Base-by-base conservation (phyloP, 176 grass and related monocot genomes). In the Chrysopogon serrulatus region DNA sequence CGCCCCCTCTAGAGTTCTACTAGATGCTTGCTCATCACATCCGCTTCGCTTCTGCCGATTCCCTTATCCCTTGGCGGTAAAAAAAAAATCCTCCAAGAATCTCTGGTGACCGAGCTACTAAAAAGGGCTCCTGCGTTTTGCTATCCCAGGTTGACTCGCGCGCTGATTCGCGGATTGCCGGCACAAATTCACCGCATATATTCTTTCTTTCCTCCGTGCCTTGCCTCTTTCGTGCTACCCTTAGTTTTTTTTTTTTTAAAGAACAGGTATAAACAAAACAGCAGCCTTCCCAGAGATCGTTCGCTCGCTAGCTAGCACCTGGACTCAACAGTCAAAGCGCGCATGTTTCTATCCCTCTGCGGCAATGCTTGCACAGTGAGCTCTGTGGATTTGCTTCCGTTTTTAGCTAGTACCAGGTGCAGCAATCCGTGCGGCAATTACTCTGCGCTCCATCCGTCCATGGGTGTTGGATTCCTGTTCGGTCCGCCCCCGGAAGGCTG, bases 401-500 rank as follows among this genome's bases (percentile, higher is more conserved):
- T 86, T 40, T 44, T 77, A 44, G 79, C 10, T 73, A 30, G 34
- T 83, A 57, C 73, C 82, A 82, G 73, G 83, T 16, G 24, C 59
- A 23, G 65, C 54, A 59, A 35, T 65, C 76, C 65, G 44, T 71
- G 88, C 63, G 12, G 37, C 84, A 90, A 73, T 90, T 90, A 73
- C 65, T 73, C 73, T 59, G 33, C 33, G 0, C 69, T 45, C 72
- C 69, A 18, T 84, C 77, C 40, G 63, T 73, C 59, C 59, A 37
- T 67, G 65, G 68, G n/a, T n/a, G n/a, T n/a, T 37, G 41, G 66
- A 33, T 82, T 82, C 36, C 68, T 90, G 68, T 87, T 77, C 48
- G 65, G 67, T 36, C 31, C 68, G 4, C 18, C 32, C n/a, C 26
- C 18, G 34, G 35, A 56, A 76, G 78, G 49, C 68, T 57, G 14